A percentile compares a stretch with the other conserved stretches of the same genome.
These are phyloP conservation scores for Aspergillus bombycis DNA, from an alignment of 2,329 filamentous ascomycete species.

Conservation along the genomic window DNA sequence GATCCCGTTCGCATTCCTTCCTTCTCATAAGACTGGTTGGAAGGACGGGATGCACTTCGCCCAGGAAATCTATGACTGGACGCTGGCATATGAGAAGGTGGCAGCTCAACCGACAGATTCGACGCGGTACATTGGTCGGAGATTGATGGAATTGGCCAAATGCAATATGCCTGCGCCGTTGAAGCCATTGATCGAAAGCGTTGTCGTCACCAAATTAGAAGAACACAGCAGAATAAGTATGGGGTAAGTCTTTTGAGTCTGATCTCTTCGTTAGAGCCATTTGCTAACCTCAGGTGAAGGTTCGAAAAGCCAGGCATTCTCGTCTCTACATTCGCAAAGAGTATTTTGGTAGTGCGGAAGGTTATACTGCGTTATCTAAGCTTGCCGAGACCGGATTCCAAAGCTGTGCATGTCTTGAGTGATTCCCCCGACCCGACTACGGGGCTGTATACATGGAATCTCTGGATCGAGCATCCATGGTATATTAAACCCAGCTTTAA, in stretches of 20 bases:
- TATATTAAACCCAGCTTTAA: constrained; percentile 26
- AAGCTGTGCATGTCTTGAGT: constrained; percentile 7
- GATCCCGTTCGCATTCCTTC: constrained; percentile 45
- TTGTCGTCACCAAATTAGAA: constrained; percentile 10
- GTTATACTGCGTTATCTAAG: constrained; percentile 12
- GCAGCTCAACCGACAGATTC: constrained; percentile 12
- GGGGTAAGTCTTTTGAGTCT: constrained; percentile 4
- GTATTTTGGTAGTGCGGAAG: constrained; percentile 3
- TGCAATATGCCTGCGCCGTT: background rate
- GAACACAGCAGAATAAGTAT: constrained; percentile 9
- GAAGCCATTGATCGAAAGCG: constrained; percentile 3
- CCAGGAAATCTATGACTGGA: constrained; percentile 12
- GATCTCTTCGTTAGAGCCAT: too few species aligned
- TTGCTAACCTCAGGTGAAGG: background rate
- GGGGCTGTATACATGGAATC: constrained; percentile 9
- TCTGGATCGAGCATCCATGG: constrained; percentile 24
- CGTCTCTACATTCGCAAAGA: background rate
- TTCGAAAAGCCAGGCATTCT: background rate
- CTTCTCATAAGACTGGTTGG: constrained; percentile 25
- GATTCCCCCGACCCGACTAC: constrained; percentile 9
- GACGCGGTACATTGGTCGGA: background rate
- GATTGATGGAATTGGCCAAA: background rate
- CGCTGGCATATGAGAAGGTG: constrained; percentile 8
- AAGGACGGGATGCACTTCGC: constrained; percentile 31
- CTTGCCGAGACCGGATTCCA: constrained; percentile 11